Conservation (phyloP, 2,329 filamentous ascomycete species). For the Talaromyces sp. region DNA sequence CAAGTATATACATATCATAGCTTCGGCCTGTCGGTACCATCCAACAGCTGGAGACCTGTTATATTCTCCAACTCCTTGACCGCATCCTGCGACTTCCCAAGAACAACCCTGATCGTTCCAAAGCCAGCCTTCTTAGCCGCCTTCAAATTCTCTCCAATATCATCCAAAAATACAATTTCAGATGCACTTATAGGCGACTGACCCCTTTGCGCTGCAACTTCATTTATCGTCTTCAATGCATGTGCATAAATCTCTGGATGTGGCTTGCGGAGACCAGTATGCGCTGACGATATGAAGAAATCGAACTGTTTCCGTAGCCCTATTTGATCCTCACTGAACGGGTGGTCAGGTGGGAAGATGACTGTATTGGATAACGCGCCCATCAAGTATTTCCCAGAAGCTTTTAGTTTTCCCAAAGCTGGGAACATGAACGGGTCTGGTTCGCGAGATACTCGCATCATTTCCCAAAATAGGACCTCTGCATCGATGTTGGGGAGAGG, state of each 20-base stretch:
- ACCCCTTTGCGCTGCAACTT: constrained; percentile 58
- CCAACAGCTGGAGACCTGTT: constrained; percentile 61
- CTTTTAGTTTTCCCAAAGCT: constrained; percentile 68
- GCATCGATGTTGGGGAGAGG: constrained; percentile 72
- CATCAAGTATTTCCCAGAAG: constrained; percentile 65
- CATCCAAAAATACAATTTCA: constrained; percentile 85
- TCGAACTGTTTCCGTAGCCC: constrained; percentile 72
- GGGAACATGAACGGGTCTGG: constrained; percentile 89
- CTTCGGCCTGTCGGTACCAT: constrained; percentile 37
- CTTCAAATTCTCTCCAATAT: constrained; percentile 92
- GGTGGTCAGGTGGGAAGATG: constrained; percentile 74
- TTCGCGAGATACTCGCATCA: constrained; percentile 72
- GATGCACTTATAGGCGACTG: constrained; percentile 57
- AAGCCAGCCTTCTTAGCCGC: constrained; percentile 72
- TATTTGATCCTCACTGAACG: constrained; percentile 59
- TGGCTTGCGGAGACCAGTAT: constrained; percentile 84
- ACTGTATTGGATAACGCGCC: constrained; percentile 89
- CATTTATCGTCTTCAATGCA: constrained; percentile 65
- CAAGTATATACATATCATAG: constrained; percentile 26
- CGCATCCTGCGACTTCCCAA: constrained; percentile 76
- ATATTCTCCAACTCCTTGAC: constrained; percentile 76
- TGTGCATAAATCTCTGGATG: constrained; percentile 77
- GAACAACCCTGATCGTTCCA: constrained; percentile 76
- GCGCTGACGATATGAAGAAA: constrained; percentile 81
- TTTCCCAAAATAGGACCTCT: constrained; percentile 79